A percentile compares a stretch with the other conserved stretches of the same genome.
phyloP scores from a whole-genome alignment of 2,329 filamentous ascomycete species.

The Ceratocystis alfenasii region DNA sequence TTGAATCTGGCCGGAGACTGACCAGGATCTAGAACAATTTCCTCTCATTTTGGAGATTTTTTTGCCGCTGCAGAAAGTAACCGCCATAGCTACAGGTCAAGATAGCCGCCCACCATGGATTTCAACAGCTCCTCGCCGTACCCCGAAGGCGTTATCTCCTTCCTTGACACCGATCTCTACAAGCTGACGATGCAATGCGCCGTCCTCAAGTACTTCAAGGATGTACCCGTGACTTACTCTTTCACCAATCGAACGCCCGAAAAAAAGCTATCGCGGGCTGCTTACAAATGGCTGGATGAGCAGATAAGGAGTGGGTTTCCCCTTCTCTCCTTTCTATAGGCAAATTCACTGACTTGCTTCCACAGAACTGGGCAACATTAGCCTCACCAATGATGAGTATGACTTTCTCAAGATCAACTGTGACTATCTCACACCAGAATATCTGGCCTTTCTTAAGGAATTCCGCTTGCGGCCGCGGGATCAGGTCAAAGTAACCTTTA shows the following conservation, averaged over 20 bases:
- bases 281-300: slow-evolving; percentile 71
- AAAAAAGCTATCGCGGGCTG: slow-evolving; percentile 75
- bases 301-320: slow-evolving; percentile 63
- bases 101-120: slow-evolving; percentile 38
- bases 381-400: slow-evolving; percentile 66
- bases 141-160: slow-evolving; percentile 67
- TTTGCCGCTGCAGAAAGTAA: neutral
- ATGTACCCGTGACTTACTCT: slow-evolving; percentile 72
- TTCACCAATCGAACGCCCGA: slow-evolving; percentile 93
- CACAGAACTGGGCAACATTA: slow-evolving; percentile 68
- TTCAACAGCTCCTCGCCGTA: slow-evolving; percentile 55
- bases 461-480: slow-evolving; percentile 73
- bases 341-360: slow-evolving; percentile 18
- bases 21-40: neutral
- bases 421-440: slow-evolving; percentile 63
- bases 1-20: neutral
- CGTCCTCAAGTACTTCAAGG: slow-evolving; percentile 80
- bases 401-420: slow-evolving; percentile 67
- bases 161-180: slow-evolving; percentile 77
- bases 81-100: slow-evolving; percentile 9
- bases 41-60: neutral
- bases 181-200: slow-evolving; percentile 99
- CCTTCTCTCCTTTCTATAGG: neutral
- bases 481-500: slow-evolving; percentile 63
- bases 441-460: slow-evolving; percentile 67